A percentile compares a stretch with the other conserved stretches of the same genome.
Conservation (phyloP, 1,139 yeast genomes). For the Scheffersomyces segobiensis region DNA sequence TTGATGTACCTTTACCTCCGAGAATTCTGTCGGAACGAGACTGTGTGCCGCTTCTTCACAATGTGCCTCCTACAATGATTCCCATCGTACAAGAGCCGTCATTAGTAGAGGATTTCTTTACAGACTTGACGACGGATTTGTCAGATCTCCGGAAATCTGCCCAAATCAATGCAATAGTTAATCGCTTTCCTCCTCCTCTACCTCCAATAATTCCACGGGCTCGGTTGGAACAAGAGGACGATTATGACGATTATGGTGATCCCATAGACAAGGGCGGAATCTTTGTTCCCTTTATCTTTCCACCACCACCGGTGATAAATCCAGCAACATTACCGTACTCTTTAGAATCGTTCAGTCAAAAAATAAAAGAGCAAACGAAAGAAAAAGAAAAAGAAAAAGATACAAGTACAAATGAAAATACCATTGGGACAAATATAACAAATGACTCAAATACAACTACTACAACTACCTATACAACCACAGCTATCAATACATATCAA, state of each 20-base stretch:
- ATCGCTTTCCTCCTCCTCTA: slow-evolving; percentile 44
- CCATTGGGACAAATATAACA: background rate
- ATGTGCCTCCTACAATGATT: slow-evolving; percentile 38
- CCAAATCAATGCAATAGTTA: slow-evolving; percentile 29
- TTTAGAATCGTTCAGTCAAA: slow-evolving; percentile 11
- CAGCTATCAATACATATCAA: background rate
- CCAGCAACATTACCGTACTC: slow-evolving; percentile 25
- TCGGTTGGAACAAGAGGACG: slow-evolving; percentile 4
- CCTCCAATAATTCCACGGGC: slow-evolving; percentile 29
- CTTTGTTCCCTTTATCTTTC: slow-evolving; percentile 49
- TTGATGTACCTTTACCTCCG: slow-evolving; percentile 5
- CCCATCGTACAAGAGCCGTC: slow-evolving; percentile 41
- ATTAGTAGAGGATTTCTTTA: slow-evolving; percentile 32
- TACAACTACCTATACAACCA: background rate
- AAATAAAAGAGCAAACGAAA: slow-evolving; percentile 1
- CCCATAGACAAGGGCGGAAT: slow-evolving; percentile 25
- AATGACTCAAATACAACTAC: background rate
- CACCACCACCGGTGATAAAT: slow-evolving; percentile 43
- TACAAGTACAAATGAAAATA: background rate
- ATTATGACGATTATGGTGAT: slow-evolving; percentile 1
- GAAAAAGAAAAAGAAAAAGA: slow-evolving; percentile 1
- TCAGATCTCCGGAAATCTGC: slow-evolving; percentile 13
- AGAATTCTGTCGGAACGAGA: background rate
- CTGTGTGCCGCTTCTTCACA: slow-evolving; percentile 22
- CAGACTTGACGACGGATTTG: slow-evolving; percentile 29